Conservation (phyloP, 2,329 filamentous ascomycete genomes). For the Calonectria multiphialidica region DNA sequence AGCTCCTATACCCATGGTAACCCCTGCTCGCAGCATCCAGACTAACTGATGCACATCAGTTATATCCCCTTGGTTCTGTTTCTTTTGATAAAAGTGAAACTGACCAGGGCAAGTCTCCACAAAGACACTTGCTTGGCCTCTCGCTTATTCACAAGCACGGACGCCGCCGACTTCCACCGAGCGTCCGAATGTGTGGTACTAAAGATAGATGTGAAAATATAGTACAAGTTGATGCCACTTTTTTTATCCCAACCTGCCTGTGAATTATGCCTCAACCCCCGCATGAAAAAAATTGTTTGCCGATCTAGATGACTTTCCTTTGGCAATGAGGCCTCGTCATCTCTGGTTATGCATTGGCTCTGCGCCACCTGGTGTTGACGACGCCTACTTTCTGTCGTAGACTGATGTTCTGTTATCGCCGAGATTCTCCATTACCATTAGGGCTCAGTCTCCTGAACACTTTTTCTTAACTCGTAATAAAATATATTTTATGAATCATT, state of each 20-base stretch:
- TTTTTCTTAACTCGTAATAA: neutral
- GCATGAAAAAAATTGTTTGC: neutral
- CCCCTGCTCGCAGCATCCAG: neutral
- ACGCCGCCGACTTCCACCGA: neutral
- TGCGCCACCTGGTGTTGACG: neutral
- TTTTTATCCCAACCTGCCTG: neutral
- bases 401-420: too few relatives aligned
- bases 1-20: neutral
- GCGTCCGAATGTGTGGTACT: neutral
- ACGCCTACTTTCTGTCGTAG: too few relatives aligned
- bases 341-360: neutral
- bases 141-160: neutral
- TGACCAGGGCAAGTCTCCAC: neutral
- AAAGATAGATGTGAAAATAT: conserved; percentile 8
- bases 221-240: neutral
- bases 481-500: neutral
- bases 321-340: neutral
- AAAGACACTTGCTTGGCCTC: neutral
- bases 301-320: too few relatives aligned
- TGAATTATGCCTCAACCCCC: neutral
- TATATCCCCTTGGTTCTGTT: neutral
- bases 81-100: conserved; percentile 6
- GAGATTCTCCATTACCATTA: too few relatives aligned
- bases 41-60: neutral
- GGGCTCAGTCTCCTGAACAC: neutral